Conservation (phyloP, 2,329 filamentous ascomycete genomes). For the Ciborinia camelliae region DNA sequence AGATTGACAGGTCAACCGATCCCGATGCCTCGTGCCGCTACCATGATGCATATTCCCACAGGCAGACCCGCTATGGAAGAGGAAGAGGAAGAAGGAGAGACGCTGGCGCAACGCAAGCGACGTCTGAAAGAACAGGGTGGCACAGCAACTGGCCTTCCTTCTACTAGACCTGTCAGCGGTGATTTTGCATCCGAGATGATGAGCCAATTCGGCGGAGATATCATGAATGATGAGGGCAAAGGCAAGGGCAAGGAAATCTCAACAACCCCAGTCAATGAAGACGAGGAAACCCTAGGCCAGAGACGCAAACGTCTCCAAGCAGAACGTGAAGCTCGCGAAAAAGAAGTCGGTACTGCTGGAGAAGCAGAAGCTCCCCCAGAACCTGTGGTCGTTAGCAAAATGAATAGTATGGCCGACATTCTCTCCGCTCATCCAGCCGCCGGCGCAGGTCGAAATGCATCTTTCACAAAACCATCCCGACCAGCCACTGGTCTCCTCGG, state of each 20-base stretch:
- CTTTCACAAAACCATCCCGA: slow-evolving; percentile 24
- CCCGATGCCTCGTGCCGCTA: slow-evolving; percentile 28
- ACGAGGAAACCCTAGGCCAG: slow-evolving; percentile 77
- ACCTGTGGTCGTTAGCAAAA: slow-evolving; percentile 35
- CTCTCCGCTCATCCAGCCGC: slow-evolving; percentile 52
- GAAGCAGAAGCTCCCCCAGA: slow-evolving; percentile 17
- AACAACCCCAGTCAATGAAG: slow-evolving; percentile 45
- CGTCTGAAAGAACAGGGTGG: slow-evolving; percentile 56
- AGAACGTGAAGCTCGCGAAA: slow-evolving; percentile 60
- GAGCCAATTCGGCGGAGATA: slow-evolving; percentile 55
- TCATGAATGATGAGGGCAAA: slow-evolving; percentile 32
- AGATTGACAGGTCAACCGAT: slow-evolving; percentile 32
- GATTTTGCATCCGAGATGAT: slow-evolving; percentile 69
- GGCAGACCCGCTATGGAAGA: slow-evolving; percentile 37
- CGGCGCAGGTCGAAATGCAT: slow-evolving; percentile 24
- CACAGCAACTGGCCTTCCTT: slow-evolving; percentile 35
- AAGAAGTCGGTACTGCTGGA: slow-evolving; percentile 45
- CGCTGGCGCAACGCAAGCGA: slow-evolving; percentile 61
- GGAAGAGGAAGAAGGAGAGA: slow-evolving; percentile 57
- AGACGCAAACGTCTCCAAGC: slow-evolving; percentile 70
- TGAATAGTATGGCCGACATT: slow-evolving; percentile 43
- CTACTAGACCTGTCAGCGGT: slow-evolving; percentile 53
- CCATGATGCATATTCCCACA: slow-evolving; percentile 31
- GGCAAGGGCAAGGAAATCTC: slow-evolving; percentile 36
- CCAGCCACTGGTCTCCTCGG: slow-evolving; percentile 34